These are phyloP conservation scores for Nothopassalora personata DNA, from an alignment of 2,329 filamentous ascomycete genomes.

Conservation along the genomic window DNA sequence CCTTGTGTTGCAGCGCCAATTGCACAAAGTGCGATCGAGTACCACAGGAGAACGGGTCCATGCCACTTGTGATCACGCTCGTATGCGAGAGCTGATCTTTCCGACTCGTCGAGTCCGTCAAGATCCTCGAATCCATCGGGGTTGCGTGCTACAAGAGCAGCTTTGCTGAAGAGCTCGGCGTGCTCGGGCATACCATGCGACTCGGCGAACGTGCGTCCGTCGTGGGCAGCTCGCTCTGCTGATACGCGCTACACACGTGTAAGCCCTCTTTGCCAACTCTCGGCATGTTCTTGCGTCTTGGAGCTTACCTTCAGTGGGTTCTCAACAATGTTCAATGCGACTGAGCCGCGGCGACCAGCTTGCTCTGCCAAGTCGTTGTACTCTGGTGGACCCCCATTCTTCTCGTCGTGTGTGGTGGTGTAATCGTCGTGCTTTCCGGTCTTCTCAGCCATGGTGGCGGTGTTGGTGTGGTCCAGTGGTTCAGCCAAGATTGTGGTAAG, in stretches of 20 bases:
- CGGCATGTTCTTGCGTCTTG: background rate
- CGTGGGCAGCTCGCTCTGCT: constrained; percentile 28
- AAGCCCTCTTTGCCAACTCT: constrained; percentile 8
- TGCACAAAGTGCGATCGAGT: constrained; percentile 52
- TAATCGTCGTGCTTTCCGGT: background rate
- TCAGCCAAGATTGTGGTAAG: background rate
- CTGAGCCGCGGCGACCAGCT: constrained; percentile 34
- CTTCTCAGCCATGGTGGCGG: background rate
- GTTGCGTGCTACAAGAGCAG: constrained; percentile 66
- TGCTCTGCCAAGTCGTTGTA: constrained; percentile 7
- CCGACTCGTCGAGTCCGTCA: constrained; percentile 54
- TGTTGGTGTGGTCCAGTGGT: background rate
- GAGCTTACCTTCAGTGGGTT: constrained; percentile 42
- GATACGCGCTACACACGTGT: constrained; percentile 28
- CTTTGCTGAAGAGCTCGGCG: constrained; percentile 34
- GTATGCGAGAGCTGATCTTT: constrained; percentile 55
- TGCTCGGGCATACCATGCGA: constrained; percentile 34
- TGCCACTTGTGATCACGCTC: constrained; percentile 65
- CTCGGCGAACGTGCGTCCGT: constrained; percentile 34
- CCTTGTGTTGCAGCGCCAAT: constrained; percentile 31
- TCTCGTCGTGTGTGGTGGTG: background rate
- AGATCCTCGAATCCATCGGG: constrained; percentile 59
- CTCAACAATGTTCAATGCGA: constrained; percentile 44
- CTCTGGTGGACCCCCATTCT: background rate
- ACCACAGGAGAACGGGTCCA: constrained; percentile 56